These are phyloP conservation scores for Cladophialophora chaetospira DNA, from an alignment of 2,329 filamentous ascomycete species.

Conservation along the genomic window DNA sequence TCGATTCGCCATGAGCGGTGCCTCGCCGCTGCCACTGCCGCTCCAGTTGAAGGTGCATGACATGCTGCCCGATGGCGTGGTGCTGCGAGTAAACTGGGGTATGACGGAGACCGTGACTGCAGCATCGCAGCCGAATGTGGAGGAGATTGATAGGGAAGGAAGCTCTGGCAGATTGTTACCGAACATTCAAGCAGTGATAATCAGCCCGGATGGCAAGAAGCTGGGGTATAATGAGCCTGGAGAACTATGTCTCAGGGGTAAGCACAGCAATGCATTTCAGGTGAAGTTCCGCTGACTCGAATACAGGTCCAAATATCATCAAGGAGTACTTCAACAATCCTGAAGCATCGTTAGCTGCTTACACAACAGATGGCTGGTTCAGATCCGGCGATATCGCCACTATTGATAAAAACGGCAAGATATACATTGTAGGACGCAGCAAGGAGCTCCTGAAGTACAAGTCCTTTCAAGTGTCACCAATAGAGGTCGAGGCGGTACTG, in stretches of 20 bases:
- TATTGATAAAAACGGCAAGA: conserved; percentile 38
- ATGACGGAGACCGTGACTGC: conserved; percentile 55
- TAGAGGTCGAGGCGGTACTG: conserved; percentile 50
- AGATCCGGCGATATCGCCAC: conserved; percentile 47
- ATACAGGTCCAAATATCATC: conserved; percentile 25
- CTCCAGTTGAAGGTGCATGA: conserved; percentile 20
- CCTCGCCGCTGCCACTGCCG: conserved; percentile 18
- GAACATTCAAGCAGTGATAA: conserved; percentile 39
- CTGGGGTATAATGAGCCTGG: conserved; percentile 34
- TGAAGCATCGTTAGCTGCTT: conserved; percentile 35
- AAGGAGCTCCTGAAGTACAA: conserved; percentile 52
- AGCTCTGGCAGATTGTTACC: conserved; percentile 52
- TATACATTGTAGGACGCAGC: conserved; percentile 46
- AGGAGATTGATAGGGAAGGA: conserved; percentile 45
- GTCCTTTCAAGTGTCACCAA: conserved; percentile 50
- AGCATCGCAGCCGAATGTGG: conserved; percentile 35
- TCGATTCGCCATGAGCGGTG: conserved; percentile 25
- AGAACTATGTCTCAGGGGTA: conserved; percentile 46
- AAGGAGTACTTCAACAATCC: conserved; percentile 34
- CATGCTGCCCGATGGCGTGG: conserved; percentile 19
- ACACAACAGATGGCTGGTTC: conserved; percentile 45
- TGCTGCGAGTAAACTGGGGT: conserved; percentile 44
- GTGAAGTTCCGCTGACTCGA: neutral
- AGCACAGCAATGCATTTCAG: conserved; percentile 37
- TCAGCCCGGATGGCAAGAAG: conserved; percentile 39